phyloP scores from a whole-genome alignment of 805 yeast genomes.

The Sporopachydermia quercuum region DNA sequence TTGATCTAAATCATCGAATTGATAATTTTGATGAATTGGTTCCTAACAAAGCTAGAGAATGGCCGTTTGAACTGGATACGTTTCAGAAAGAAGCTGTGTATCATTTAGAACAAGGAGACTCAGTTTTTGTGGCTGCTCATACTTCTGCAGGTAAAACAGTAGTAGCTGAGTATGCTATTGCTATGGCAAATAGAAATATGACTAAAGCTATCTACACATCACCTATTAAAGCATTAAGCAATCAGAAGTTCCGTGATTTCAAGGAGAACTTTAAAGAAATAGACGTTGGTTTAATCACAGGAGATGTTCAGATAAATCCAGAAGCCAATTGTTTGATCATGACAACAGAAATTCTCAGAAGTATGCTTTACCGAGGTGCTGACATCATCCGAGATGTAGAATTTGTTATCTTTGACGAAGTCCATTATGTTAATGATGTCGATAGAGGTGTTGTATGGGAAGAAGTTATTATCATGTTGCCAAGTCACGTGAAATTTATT shows the following conservation, averaged over 20 bases:
- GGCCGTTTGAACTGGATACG: constrained; percentile 91
- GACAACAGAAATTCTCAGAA: constrained; percentile 93
- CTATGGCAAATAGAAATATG: constrained; percentile 92
- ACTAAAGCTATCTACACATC: constrained; percentile 94
- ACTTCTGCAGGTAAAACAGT: constrained; percentile 98
- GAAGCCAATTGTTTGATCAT: constrained; percentile 92
- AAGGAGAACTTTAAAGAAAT: constrained; percentile 62
- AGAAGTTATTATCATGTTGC: constrained; percentile 94
- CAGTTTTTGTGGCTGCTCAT: constrained; percentile 97
- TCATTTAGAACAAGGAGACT: constrained; percentile 94
- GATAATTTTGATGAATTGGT: constrained; percentile 78
- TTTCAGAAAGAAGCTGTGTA: constrained; percentile 96
- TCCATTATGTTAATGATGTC: constrained; percentile 92
- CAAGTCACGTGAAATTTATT: constrained; percentile 89
- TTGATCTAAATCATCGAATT: constrained; percentile 70
- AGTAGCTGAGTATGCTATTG: constrained; percentile 95
- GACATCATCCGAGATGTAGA: constrained; percentile 94
- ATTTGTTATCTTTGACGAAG: constrained; percentile 95
- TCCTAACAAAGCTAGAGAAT: constrained; percentile 82
- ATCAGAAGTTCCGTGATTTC: constrained; percentile 83
- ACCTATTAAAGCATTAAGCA: constrained; percentile 82
- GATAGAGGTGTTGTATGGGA: constrained; percentile 99
- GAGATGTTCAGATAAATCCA: constrained; percentile 95
- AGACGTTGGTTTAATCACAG: constrained; percentile 90
- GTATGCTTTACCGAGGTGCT: constrained; percentile 94